Conservation (phyloP, 176 grass and related monocot species). For the Saccharum spontaneum region DNA sequence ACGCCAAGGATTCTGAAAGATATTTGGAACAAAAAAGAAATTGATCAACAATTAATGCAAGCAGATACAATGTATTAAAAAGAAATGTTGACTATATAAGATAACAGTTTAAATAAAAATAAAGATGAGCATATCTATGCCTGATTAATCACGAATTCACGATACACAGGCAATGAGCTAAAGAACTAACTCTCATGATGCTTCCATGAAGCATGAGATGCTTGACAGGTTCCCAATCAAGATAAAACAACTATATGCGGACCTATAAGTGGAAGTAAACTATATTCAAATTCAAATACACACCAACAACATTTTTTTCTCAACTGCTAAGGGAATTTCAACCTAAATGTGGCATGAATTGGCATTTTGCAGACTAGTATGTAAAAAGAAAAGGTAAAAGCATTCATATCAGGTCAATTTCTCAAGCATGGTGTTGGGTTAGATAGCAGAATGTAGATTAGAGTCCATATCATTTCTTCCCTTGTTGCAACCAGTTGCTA, state of each 20-base stretch:
- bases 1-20: constrained; percentile 62
- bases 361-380: not conserved
- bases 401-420: constrained; percentile 5
- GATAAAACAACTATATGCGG: not conserved
- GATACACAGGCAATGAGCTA: not conserved
- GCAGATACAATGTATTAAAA: not conserved
- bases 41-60: constrained; percentile 14
- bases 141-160: not conserved
- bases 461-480: not conserved
- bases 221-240: constrained; percentile 16
- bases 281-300: constrained; percentile 13
- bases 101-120: not conserved
- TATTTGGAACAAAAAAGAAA: constrained; percentile 21
- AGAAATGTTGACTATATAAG: not conserved
- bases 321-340: not conserved
- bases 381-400: not conserved
- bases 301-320: not conserved
- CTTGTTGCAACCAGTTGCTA: constrained; percentile 2
- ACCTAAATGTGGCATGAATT: not conserved
- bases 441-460: not conserved
- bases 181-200: not conserved
- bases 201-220: constrained; percentile 22
- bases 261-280: not conserved
- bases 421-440: not conserved
- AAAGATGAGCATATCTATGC: not conserved